phyloP scores from a whole-genome alignment of 2,329 filamentous ascomycete species.

The Monilinia fructigena region DNA sequence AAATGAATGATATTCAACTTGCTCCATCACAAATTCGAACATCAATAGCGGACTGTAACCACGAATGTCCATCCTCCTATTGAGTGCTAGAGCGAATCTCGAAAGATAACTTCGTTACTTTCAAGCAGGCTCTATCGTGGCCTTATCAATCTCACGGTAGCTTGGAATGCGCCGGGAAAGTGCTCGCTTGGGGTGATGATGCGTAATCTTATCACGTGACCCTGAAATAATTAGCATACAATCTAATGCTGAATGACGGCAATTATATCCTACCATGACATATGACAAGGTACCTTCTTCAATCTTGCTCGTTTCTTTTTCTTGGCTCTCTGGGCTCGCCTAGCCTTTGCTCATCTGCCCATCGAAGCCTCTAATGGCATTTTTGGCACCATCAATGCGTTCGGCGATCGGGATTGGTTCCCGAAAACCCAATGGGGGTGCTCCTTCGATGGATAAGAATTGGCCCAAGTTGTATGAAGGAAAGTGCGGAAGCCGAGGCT shows the following conservation, averaged over 20 bases:
- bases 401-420: conserved; percentile 10
- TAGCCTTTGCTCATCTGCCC: conserved; percentile 11
- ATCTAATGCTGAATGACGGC: background rate
- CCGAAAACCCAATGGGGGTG: conserved; percentile 14
- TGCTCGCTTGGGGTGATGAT: background rate
- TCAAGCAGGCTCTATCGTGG: background rate
- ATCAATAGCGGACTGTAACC: background rate
- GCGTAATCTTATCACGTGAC: background rate
- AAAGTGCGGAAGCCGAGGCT: background rate
- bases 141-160: no score
- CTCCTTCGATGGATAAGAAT: background rate
- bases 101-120: background rate
- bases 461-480: conserved; percentile 2
- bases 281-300: conserved; percentile 6
- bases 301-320: background rate
- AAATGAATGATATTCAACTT: background rate
- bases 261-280: background rate
- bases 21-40: background rate
- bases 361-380: conserved; percentile 14
- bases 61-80: background rate
- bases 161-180: background rate
- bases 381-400: conserved; percentile 3
- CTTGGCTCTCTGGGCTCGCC: background rate
- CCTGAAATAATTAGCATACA: background rate
- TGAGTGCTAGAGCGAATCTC: background rate